These are phyloP conservation scores for Trichophyton rubrum DNA, from an alignment of 2,329 filamentous ascomycete genomes.

Conservation along the genomic window DNA sequence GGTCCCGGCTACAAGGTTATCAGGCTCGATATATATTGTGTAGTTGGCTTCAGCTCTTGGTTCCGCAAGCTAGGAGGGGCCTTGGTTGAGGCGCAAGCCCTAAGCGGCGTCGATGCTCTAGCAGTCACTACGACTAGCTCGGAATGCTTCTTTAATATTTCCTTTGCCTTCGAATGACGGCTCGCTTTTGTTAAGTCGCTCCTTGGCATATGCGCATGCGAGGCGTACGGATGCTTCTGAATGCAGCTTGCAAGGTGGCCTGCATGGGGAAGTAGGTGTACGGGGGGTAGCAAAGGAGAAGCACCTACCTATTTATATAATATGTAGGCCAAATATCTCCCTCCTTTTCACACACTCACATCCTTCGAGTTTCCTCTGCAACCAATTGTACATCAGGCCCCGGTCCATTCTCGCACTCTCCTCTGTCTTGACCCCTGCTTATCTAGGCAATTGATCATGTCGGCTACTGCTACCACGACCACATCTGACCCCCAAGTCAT, in stretches of 20 bases:
- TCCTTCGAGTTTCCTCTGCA: background rate
- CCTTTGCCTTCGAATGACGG: background rate
- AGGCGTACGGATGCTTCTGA: background rate
- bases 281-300: background rate
- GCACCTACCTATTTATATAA: background rate
- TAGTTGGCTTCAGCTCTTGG: background rate
- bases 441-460: background rate
- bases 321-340: background rate
- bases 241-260: background rate
- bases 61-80: background rate
- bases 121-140: background rate
- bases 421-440: background rate
- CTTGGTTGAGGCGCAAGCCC: background rate
- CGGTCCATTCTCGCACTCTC: background rate
- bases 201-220: background rate
- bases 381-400: background rate
- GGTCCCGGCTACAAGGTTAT: background rate
- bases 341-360: background rate
- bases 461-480: conserved; percentile 17
- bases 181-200: background rate
- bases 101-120: background rate
- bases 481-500: conserved; percentile 16
- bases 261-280: background rate
- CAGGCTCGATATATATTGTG: background rate
- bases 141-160: background rate